Evolutionary conservation across 129 eudicot genomes (phyloP), one percentile per base, ranked within the genome.

Genomic region (Escallonia herrerae): DNA sequence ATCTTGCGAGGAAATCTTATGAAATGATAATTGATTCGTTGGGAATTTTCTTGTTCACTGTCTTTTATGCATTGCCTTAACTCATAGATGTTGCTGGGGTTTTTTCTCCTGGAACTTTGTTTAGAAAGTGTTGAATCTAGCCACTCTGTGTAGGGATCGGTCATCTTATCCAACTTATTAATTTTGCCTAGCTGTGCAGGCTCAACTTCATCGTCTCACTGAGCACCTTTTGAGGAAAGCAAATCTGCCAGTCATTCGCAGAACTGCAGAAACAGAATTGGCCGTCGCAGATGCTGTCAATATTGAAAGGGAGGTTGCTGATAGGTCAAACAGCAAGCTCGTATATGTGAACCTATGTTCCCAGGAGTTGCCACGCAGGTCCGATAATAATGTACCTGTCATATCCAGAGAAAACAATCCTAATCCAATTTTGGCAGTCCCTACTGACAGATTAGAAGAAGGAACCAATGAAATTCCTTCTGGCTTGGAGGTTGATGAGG

Each of bases 251-350:
- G 73, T 81, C 44, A 84, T 70, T 50, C 79, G 74, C 56, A 75
- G 78, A 83, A 69, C 85, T 81, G 98, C 89, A 56, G 91, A 86
- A 67, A 85, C 83, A 59, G 96, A 91, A 70, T 78, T 91, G 82
- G 98, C 98, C 38, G 85, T 88, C 66, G 91, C 86, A 12, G 98
- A 91, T 61, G 98, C 98, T 14, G 70, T 88, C 56, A 91, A 91
- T 72, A 86, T 91, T 10, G 98, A 91, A 77, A 91, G 83, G 69
- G 75, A 79, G 69, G 77, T 91, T 77, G 95, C 87, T 56, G 81
- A 88, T 73, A 83, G 71, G 77, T 88, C 98, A 47, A 87, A 76
- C 72, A 85, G 95, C 85, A 91, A 91, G 81, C 81, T 79, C 33
- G 96, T 91, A 39, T 91, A 91, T 60, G 74, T 85, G 47, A 91